phyloP scores from a whole-genome alignment of 2,329 filamentous ascomycete genomes.

The Fusarium praegraminearum region DNA sequence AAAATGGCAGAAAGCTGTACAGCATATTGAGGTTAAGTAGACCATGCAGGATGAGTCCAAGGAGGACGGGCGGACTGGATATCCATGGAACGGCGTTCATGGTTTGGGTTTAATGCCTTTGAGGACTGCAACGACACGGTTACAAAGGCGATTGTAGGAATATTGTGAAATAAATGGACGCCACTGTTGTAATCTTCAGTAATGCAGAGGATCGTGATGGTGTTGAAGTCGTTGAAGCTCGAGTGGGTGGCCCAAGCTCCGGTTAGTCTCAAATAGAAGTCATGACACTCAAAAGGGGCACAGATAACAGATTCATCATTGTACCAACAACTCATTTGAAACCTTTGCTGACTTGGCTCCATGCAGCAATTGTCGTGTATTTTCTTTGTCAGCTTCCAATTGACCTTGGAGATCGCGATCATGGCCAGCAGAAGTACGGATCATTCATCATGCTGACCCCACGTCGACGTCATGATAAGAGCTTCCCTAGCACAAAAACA shows the following conservation, averaged over 20 bases:
- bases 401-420: slow-evolving; percentile 21
- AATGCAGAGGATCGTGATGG: neutral
- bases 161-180: slow-evolving; percentile 24
- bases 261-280: slow-evolving; percentile 21
- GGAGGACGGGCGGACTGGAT: neutral
- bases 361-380: neutral
- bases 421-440: slow-evolving; percentile 1
- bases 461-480: slow-evolving; percentile 41
- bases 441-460: slow-evolving; percentile 41
- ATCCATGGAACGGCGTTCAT: slow-evolving; percentile 33
- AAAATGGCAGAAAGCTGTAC: slow-evolving; percentile 85
- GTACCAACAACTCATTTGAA: neutral
- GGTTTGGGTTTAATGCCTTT: slow-evolving; percentile 23
- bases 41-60: neutral
- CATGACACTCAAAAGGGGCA: slow-evolving; percentile 10
- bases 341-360: neutral
- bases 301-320: neutral
- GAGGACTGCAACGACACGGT: slow-evolving; percentile 6
- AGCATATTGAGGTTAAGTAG: slow-evolving; percentile 59
- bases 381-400: slow-evolving; percentile 14
- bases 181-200: neutral
- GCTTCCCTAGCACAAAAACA: slow-evolving; percentile 12
- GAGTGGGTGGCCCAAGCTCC: slow-evolving; percentile 12
- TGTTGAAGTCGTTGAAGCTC: slow-evolving; percentile 17
- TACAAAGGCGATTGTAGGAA: slow-evolving; percentile 33